These are phyloP conservation scores for Smittium culicis DNA, from an alignment of 371 early-diverging fungal genomes.

Conservation along the genomic window DNA sequence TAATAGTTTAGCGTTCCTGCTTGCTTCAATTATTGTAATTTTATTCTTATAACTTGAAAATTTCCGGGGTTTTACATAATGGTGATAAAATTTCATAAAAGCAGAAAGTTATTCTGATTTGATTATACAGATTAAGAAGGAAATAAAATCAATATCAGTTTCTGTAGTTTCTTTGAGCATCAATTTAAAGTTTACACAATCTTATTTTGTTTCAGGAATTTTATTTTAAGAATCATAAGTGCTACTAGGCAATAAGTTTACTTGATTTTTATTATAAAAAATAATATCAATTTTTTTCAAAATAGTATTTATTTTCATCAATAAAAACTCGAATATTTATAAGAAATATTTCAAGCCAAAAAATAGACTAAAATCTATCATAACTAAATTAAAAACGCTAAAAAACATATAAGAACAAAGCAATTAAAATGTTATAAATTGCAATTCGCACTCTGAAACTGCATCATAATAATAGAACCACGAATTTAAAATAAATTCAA, in stretches of 20 bases:
- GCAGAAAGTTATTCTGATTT: neutral
- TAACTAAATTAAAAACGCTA: too few species aligned
- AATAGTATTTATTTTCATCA: too few species aligned
- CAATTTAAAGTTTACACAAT: neutral
- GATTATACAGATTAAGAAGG: neutral
- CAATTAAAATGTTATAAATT: too few species aligned
- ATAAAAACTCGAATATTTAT: too few species aligned
- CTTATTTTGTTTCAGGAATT: too few species aligned
- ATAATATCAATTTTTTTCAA: neutral
- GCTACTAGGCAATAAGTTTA: neutral
- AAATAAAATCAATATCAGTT: neutral
- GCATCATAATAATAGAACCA: too few species aligned
- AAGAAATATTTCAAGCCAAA: too few species aligned
- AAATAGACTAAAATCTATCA: too few species aligned
- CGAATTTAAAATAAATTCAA: too few species aligned
- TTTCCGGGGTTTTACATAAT: neutral
- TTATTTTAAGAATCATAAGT: neutral
- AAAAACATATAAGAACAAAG: too few species aligned
- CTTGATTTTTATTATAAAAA: neutral
- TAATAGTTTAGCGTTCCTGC: neutral
- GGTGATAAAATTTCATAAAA: neutral
- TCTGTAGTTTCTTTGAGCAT: neutral
- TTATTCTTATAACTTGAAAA: neutral
- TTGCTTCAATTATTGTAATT: neutral
- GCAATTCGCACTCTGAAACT: too few species aligned